Evolutionary conservation across 108 stramenopile genomes (phyloP), one percentile per base, ranked within the genome.

Genomic region (Schizochytrium sp.): DNA sequence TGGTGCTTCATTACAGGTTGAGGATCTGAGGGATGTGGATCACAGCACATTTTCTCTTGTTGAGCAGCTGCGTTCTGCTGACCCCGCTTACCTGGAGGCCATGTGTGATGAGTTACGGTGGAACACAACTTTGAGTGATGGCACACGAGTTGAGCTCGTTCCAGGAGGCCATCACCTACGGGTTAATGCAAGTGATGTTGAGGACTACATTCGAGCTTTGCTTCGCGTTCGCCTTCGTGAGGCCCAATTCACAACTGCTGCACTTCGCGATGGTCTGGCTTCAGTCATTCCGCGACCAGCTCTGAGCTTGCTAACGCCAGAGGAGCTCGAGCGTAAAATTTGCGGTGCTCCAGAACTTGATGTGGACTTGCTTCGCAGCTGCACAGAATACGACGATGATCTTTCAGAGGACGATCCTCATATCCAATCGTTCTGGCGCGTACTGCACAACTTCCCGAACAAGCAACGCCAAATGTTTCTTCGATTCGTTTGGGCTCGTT

Each of bases 401-500:
- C 55, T 91, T 8, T 59, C 88, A 1, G 88, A 88, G 2, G 61
- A 59, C 12, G 89, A 89, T 47, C 12, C 92, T 3, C 93, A 92
- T 76, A 90, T 94, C 57, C 45, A 64, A 1, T 50, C 69, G 44
- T 94, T 94, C 76, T 94, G 94, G 94, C 61, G 88, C 47, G 91
- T 92, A 17, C 88, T 94, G 50, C 45, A 64, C 53, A 57, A 76
- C 5, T 91, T 94, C 87, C 56, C 57, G 49, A 46, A 88, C 41
- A 89, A 88, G 45, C 93, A 94, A 44, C 92, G 92, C 4, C 38
- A 55, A 4, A 89, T 89, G 60, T 93, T 93, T 61, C 56, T 94
- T 46, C 87, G 88, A 56, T 94, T 94, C 88, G 93, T 92, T 38
- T 93, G 93, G 88, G 94, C 92, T 41, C 91, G 93, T n/a, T 76